phyloP scores from a whole-genome alignment of 2,329 filamentous ascomycete species.

The Neocatenulostroma microsporum region DNA sequence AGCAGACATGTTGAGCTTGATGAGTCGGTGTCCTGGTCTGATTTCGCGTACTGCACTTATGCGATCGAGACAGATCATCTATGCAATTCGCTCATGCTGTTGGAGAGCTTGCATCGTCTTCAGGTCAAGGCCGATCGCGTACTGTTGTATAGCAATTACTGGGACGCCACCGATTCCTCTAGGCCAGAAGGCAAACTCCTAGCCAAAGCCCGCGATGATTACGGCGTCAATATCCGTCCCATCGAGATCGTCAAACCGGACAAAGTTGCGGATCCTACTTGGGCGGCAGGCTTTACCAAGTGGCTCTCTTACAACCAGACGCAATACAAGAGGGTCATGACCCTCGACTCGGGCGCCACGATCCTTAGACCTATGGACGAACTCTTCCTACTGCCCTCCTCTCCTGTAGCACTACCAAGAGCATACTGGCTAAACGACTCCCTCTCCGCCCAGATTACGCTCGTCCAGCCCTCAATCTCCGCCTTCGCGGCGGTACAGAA shows the following conservation, averaged over 20 bases:
- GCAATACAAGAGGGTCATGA: conserved; percentile 51
- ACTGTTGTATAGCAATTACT: conserved; percentile 31
- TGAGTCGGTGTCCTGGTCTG: conserved; percentile 30
- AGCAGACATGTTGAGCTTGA: conserved; percentile 1
- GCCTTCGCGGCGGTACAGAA: conserved; percentile 24
- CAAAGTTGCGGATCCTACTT: conserved; percentile 29
- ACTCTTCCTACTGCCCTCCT: conserved; percentile 57
- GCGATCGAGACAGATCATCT: conserved; percentile 37
- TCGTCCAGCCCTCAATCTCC: conserved; percentile 10
- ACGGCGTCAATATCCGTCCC: conserved; percentile 37
- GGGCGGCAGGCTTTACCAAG: conserved; percentile 60
- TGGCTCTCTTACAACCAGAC: conserved; percentile 60
- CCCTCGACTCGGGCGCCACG: conserved; percentile 56
- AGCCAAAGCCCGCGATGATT: conserved; percentile 40
- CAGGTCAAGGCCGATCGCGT: conserved; percentile 38
- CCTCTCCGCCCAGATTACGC: too few species aligned
- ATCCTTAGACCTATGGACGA: conserved; percentile 58
- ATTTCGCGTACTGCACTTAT: conserved; percentile 39
- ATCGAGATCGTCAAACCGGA: background rate
- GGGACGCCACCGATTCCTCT: conserved; percentile 4
- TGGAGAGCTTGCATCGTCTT: conserved; percentile 33
- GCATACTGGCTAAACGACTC: too few species aligned
- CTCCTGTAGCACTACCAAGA: conserved; percentile 57
- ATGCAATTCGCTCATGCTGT: conserved; percentile 39
- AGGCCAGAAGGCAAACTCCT: conserved; percentile 34